Base-by-base conservation (phyloP, 257 asterid species). In the Eustoma russellianum region DNA sequence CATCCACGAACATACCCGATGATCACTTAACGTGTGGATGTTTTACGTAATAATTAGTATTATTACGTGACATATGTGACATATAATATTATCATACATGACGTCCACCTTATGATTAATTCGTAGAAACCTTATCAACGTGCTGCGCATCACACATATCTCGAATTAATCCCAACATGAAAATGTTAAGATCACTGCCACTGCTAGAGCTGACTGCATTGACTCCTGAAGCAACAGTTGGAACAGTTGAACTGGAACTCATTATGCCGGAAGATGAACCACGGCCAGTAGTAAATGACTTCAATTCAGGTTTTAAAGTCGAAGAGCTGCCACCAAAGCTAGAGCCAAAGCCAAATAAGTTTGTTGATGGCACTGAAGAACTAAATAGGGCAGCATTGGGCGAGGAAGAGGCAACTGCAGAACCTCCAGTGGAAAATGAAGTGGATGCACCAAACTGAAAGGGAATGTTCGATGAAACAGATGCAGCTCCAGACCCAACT, bases 401-500 rank as follows among this genome's bases (percentile, higher is more conserved):
- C 28, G 62, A 44, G 49, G 50, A 60, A 46, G 75, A 50, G n/a
- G 55, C 38, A 55, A 24, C 55, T 24, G 35, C 63, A 55, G 67
- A 49, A 53, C 24, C 33, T 15, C 64, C 52, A 6, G 9, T 52
- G 5, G 56, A 17, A 30, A 47, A 16, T 18, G 70, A 43, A 8
- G 66, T 55, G 43, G 75, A 33, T 24, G 67, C 43, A 44, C 66
- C 67, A 50, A 69, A 58, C 50, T 47, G 66, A 57, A 53, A 46
- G 18, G 69, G 66, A 7, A 17, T 12, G 41, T 41, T 44, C 35
- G 41, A 17, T 24, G 65, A 40, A 49, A 62, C 68, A 48, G 56
- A 51, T 57, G 41, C 52, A 44, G 24, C 28, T 13, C 55, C 66
- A 11, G 66, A 63, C 57, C 66, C 66, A 53, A 62, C 16, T 13